Base-by-base conservation (phyloP, 192 early-diverging fungal genomes). In the Podila verticillata region DNA sequence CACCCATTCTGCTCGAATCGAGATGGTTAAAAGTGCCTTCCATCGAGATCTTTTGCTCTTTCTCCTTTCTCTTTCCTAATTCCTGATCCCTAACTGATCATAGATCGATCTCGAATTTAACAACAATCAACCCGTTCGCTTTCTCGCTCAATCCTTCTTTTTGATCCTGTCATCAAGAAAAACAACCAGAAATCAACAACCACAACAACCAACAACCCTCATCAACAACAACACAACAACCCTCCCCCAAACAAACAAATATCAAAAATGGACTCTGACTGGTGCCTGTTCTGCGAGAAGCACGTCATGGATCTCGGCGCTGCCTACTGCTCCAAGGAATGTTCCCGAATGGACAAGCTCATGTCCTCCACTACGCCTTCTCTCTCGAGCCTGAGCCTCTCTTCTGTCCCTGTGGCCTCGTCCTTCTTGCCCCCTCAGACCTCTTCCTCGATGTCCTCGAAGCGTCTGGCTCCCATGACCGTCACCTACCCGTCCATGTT, bases 281-380 rank as follows among this genome's bases (percentile, higher is more conserved):
- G 77, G 77, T 80, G 77, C 61, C 70, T 80, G 64, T 80, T 80
- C 66, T 80, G 77, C 70, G 77, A 80, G 34, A 80, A 80, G 70
- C 77, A 80, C 57, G 77, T 80, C 65, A 63, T 80, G 61, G 77
- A 80, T 63, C 70, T 80, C 56, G 77, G 70, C 61, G 77, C 77
- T 51, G 77, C 57, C 6, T 80, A 80, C 56, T 80, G 77, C 66
- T 80, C 77, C 36, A 80, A 80, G 66, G 77, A 80, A 20, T 80
- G 77, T 28, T 30, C 70, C 54, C 49, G 69, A 22, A 80, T 80
- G 77, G 77, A 80, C 70, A 80, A 80, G 47, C 61, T 72, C 66
- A 68, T 80, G 70, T 67, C 70, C n/a, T 31, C 70, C 54, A 72
- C 66, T 66, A 80, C 68, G 57, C 64, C 75, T 12, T 44, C 39